A percentile compares a stretch with the other conserved stretches of the same genome.
These are phyloP conservation scores for Neurospora sp. DNA, from an alignment of 495 filamentous ascomycete species.

Conservation along the genomic window DNA sequence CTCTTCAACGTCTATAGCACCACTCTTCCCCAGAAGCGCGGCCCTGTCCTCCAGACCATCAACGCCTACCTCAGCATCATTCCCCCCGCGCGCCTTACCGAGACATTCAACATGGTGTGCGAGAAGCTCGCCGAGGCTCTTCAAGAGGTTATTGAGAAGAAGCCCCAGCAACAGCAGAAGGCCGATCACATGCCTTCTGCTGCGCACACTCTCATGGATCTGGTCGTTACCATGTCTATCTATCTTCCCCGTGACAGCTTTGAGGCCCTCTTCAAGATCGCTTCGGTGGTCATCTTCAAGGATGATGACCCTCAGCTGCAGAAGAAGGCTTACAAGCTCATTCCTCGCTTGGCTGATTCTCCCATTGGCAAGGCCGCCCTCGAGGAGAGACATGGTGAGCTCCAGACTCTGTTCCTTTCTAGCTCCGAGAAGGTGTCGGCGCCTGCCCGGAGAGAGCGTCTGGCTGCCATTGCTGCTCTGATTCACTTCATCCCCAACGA, in stretches of 20 bases:
- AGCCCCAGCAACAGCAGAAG: slow-evolving; percentile 46
- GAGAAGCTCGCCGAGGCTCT: slow-evolving; percentile 72
- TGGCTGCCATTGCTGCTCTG: slow-evolving; percentile 69
- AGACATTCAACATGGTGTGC: slow-evolving; percentile 78
- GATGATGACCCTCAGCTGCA: slow-evolving; percentile 84
- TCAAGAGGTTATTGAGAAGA: slow-evolving; percentile 45
- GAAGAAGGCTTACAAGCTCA: slow-evolving; percentile 98
- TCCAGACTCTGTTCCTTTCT: slow-evolving; percentile 67
- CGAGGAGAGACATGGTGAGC: slow-evolving; percentile 56
- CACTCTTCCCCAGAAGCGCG: slow-evolving; percentile 84
- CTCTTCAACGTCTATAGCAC: slow-evolving; percentile 97
- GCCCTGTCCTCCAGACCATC: slow-evolving; percentile 83
- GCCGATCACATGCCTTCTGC: slow-evolving; percentile 77
- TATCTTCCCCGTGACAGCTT: slow-evolving; percentile 83
- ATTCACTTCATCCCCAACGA: slow-evolving; percentile 63
- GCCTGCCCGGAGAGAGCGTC: slow-evolving; percentile 73
- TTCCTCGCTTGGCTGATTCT: slow-evolving; percentile 77
- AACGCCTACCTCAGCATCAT: slow-evolving; percentile 90
- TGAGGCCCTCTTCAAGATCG: slow-evolving; percentile 68
- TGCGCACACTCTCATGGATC: slow-evolving; percentile 88
- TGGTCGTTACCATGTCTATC: slow-evolving; percentile 88
- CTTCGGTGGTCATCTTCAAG: slow-evolving; percentile 66
- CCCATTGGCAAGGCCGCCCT: slow-evolving; percentile 63
- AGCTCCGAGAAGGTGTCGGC: slow-evolving; percentile 73
- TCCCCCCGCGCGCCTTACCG: slow-evolving; percentile 60